Base-by-base conservation (phyloP, 2,329 filamentous ascomycete genomes). In the Penicillium sp. region DNA sequence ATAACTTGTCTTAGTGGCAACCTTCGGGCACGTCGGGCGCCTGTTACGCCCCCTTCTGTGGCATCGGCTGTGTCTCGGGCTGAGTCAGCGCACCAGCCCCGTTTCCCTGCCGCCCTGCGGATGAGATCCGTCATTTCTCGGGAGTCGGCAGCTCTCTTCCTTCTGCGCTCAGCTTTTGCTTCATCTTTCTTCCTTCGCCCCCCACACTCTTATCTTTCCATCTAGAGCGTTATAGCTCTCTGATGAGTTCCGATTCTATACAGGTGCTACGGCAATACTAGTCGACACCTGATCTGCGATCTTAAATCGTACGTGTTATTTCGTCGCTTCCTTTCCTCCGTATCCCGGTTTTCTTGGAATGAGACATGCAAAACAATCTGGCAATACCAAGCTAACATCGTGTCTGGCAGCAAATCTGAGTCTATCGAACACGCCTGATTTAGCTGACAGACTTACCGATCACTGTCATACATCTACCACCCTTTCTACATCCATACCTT, bases 241-340 rank as follows among this genome's bases (percentile, higher is more conserved):
- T 70, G 64, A 70, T 70, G 67, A 68, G 64, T 69, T 58, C 61
- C 57, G 63, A 60, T 60, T 64, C 45, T 57, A 58, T 58, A 59
- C 67, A 70, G 67, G 67, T 70, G 67, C 59, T 68, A 68, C 67
- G 66, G 67, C 67, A 69, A 62, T 61, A 56, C 50, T 68, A 68
- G 67, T 70, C 67, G 65, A 69, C 65, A 69, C 67, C 67, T 70
- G 66, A 59, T 58, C 58, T 60, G 53, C 41, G 38, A 41, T 52
- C 52, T 49, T 47, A 31, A 55, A 44, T 35, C 39, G 47, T 52
- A 46, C 30, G 42, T 43, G 53, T 61, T 58, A 50, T 52, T 55
- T 38, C 50, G 39, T 46, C 47, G 50, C 56, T 61, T 60, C 58
- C 62, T 62, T 63, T 58, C 44, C 56, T 54, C 57, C 55, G 60